phyloP scores from a whole-genome alignment of 2,329 filamentous ascomycete species.

The Penicillium freii region DNA sequence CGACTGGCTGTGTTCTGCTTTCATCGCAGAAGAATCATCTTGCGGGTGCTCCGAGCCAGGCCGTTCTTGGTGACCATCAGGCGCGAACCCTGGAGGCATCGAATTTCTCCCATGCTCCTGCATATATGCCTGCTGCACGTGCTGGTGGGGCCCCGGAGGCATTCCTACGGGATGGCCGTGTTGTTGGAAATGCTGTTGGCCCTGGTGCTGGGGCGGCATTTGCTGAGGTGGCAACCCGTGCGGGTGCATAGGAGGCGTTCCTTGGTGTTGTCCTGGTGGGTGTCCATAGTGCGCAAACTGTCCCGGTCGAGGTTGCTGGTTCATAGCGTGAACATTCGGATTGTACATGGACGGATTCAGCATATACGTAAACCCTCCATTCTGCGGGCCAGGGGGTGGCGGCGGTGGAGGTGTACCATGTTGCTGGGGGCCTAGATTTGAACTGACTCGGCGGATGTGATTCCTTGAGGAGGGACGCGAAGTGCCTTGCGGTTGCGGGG shows the following conservation, averaged over 20 bases:
- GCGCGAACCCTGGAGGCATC: slow-evolving; percentile 66
- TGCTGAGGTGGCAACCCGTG: slow-evolving; percentile 30
- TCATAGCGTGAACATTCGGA: slow-evolving; percentile 54
- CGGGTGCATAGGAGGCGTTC: slow-evolving; percentile 27
- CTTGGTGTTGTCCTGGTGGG: slow-evolving; percentile 43
- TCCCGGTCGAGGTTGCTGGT: slow-evolving; percentile 46
- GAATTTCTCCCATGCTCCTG: slow-evolving; percentile 74
- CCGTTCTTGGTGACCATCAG: slow-evolving; percentile 55
- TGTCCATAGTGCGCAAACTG: slow-evolving; percentile 43
- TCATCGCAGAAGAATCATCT: slow-evolving; percentile 50
- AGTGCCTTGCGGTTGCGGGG: slow-evolving; percentile 72
- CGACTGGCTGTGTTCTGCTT: slow-evolving; percentile 45
- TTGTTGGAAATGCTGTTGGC: slow-evolving; percentile 43
- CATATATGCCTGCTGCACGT: slow-evolving; percentile 67
- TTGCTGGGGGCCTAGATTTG: slow-evolving; percentile 67
- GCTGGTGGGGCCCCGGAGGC: slow-evolving; percentile 43
- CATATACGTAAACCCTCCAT: slow-evolving; percentile 78
- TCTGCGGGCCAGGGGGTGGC: slow-evolving; percentile 51
- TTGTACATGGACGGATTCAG: slow-evolving; percentile 84
- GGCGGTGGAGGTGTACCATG: slow-evolving; percentile 61
- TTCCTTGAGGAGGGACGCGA: slow-evolving; percentile 80
- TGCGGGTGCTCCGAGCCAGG: slow-evolving; percentile 58
- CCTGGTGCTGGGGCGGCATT: slow-evolving; percentile 39
- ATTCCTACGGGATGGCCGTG: slow-evolving; percentile 32
- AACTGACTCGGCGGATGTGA: slow-evolving; percentile 71